Conservation (phyloP, 116 monocot genomes). For the Cymodocea nodosa region DNA sequence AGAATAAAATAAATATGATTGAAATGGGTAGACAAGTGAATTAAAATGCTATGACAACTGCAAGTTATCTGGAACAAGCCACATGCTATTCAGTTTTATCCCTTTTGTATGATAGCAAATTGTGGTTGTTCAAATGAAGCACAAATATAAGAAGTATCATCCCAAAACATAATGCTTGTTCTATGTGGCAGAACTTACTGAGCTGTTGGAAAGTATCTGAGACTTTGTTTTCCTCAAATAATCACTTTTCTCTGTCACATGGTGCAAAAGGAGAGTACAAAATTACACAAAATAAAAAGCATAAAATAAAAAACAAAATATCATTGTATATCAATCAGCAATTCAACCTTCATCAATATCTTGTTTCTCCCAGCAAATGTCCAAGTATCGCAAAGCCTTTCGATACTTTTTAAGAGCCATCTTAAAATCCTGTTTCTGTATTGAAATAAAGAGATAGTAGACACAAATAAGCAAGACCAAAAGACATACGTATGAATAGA, state of each 20-base stretch:
- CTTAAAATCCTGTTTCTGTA: constrained; percentile 80
- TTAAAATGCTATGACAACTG: no score
- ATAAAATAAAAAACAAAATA: neutral
- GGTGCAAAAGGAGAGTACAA: neutral
- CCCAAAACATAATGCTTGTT: no score
- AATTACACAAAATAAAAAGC: neutral
- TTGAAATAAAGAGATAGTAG: neutral
- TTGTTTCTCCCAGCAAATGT: constrained; percentile 81
- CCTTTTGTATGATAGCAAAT: no score
- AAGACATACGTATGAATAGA: neutral
- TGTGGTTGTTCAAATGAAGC: no score
- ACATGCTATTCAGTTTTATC: no score
- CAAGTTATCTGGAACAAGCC: no score
- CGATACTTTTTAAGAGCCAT: constrained; percentile 86
- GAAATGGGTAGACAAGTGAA: no score
- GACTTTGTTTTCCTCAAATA: constrained; percentile 66
- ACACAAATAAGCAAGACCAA: neutral
- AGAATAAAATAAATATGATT: no score
- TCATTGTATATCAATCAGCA: neutral
- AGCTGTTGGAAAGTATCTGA: constrained; percentile 58
- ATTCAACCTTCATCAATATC: constrained; percentile 73
- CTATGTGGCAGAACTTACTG: neutral
- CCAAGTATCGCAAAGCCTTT: constrained; percentile 79
- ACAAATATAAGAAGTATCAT: no score
- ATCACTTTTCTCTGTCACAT: constrained; percentile 54